These are phyloP conservation scores for Skeletonema menzelii DNA, from an alignment of 108 stramenopile species.

Conservation along the genomic window DNA sequence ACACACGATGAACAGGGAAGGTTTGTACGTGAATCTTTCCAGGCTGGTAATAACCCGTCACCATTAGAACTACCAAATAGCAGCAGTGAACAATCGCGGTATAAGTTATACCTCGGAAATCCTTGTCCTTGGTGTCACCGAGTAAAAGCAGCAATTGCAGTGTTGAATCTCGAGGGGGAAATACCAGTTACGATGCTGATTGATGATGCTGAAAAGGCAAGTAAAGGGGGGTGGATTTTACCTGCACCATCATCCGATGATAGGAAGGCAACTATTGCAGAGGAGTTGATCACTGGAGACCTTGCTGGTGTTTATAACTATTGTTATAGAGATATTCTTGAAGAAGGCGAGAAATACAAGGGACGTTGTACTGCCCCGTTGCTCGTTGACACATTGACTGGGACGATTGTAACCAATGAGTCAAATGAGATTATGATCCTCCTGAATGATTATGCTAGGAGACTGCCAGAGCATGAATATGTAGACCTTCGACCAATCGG, in stretches of 20 bases:
- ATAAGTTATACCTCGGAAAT: conserved; percentile 92
- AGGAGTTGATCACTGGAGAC: conserved; percentile 41
- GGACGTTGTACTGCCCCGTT: conserved; percentile 91
- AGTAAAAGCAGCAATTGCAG: conserved; percentile 50
- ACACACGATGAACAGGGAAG: conserved; percentile 48
- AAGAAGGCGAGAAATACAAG: conserved; percentile 46
- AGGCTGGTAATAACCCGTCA: conserved; percentile 43
- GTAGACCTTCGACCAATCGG: conserved; percentile 78
- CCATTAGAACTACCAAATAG: conserved; percentile 20
- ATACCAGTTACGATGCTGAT: conserved; percentile 65
- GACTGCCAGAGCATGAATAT: conserved; percentile 9
- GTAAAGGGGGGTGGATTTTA: conserved; percentile 87
- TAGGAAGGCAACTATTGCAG: conserved; percentile 6
- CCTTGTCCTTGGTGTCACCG: conserved; percentile 89
- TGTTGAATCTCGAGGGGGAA: conserved; percentile 48
- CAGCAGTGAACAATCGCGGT: conserved; percentile 42
- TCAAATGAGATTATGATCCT: conserved; percentile 85
- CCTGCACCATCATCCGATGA: conserved; percentile 16
- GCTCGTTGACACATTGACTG: conserved; percentile 72
- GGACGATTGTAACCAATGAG: conserved; percentile 88
- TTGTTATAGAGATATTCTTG: conserved; percentile 42
- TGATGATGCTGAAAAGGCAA: conserved; percentile 83
- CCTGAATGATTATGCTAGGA: conserved; percentile 62
- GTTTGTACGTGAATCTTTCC: conserved; percentile 51
- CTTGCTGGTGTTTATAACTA: conserved; percentile 54